A percentile compares a stretch with the other conserved stretches of the same genome.
Conservation (phyloP, 2,329 filamentous ascomycete genomes). For the Aureobasidium lini region DNA sequence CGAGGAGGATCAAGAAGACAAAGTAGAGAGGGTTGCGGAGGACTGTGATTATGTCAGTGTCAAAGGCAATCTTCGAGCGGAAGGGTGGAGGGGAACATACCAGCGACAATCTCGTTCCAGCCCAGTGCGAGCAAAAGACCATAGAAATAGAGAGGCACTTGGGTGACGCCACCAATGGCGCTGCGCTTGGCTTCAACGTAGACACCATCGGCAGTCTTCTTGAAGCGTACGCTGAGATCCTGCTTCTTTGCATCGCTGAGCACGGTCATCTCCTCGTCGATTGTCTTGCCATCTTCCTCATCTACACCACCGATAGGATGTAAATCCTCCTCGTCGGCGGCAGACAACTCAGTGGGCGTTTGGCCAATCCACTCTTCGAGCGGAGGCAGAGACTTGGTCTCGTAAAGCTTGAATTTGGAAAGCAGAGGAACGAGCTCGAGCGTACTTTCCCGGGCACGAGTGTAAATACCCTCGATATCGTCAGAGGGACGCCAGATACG, state of each 20-base stretch:
- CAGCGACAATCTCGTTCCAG: constrained; percentile 97
- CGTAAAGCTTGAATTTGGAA: constrained; percentile 70
- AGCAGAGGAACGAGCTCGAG: constrained; percentile 84
- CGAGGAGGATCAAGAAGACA: constrained; percentile 72
- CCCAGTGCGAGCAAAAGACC: constrained; percentile 78
- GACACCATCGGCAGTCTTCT: constrained; percentile 95
- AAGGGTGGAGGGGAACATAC: constrained; percentile 41
- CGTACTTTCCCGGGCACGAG: constrained; percentile 83
- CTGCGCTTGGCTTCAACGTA: constrained; percentile 97
- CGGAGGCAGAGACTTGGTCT: constrained; percentile 70
- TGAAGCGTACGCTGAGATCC: constrained; percentile 89
- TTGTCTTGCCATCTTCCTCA: constrained; percentile 76
- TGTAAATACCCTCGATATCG: constrained; percentile 95
- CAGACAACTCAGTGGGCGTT: constrained; percentile 64
- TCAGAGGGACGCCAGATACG: constrained; percentile 95
- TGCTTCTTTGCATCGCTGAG: constrained; percentile 83
- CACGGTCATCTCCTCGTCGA: constrained; percentile 96
- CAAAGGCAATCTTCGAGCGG: background rate
- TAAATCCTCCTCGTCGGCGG: constrained; percentile 85
- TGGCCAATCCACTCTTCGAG: constrained; percentile 75
- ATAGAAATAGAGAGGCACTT: constrained; percentile 93
- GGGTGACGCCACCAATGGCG: constrained; percentile 88
- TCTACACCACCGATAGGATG: constrained; percentile 86
- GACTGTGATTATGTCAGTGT: constrained; percentile 47
- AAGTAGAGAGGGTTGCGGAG: constrained; percentile 91